Base-by-base conservation (phyloP, 805 yeast genomes). In the Torulaspora delbrueckii region DNA sequence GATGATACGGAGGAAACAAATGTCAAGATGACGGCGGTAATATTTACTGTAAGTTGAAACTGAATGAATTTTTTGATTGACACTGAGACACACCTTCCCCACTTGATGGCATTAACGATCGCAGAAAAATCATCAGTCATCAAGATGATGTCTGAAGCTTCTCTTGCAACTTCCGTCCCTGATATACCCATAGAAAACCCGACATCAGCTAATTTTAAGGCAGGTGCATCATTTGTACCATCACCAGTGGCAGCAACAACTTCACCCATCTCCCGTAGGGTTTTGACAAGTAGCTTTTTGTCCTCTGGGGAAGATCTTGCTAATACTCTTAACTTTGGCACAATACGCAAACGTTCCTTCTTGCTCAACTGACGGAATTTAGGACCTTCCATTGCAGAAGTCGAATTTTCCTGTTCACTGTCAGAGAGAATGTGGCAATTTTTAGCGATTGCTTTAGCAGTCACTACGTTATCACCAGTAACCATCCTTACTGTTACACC, bases 171-270 rank as follows among this genome's bases (percentile, higher is more conserved):
- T 68, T 93, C 99, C 2, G 99, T 93, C 54, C 99, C 99, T 7
- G 96, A 77, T 50, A 90, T 87, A 54, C 99, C 99, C 99, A 93
- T 93, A 2, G 98, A 86, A 62, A 93, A 91, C 1, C 99, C 99
- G 47, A 93, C 96, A 69, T 93, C 98, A 0, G 99, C 99, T 48
- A 90, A 74, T 61, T 91, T 88, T 60, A 93, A 76, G 3, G 99
- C 98, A 12, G 97, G 97, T 0, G 98, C 99, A 74, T 93, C 99
- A 65, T 93, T 93, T 7, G 98, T 91, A 68, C 99, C 99, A 66
- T 93, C 99, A 62, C 99, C 99, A 31, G 99, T 93, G 28, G 91
- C 98, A 1, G 99, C 99, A 40, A 93, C 99, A 28, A 91, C 95
- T 60, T 93, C 97, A 19, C 95, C 95, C 60, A 81, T 74, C 30